A percentile compares a stretch with the other conserved stretches of the same genome.
phyloP scores from a whole-genome alignment of 306 rosid genomes.

The Malus sylvestris region DNA sequence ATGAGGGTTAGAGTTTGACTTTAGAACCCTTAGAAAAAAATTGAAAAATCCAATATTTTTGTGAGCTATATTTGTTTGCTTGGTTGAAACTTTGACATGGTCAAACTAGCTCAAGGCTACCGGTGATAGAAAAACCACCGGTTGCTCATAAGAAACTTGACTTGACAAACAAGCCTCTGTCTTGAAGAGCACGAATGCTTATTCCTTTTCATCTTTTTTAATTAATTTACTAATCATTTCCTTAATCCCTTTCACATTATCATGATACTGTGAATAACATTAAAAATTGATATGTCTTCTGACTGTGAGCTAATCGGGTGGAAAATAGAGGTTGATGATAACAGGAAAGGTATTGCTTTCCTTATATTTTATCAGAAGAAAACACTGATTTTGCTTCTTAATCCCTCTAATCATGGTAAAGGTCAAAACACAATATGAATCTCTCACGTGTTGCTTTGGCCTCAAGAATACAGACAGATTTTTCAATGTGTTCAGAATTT shows the following conservation, averaged over 20 bases:
- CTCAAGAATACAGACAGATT: no score
- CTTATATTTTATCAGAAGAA: background rate
- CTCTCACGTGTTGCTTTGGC: no score
- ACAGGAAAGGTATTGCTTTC: background rate
- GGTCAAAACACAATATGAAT: no score
- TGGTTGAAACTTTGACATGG: background rate
- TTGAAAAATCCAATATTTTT: no score
- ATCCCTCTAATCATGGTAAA: background rate
- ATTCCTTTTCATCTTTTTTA: background rate
- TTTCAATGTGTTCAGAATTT: no score
- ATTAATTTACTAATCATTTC: background rate
- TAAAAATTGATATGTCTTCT: background rate
- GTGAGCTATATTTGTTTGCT: no score
- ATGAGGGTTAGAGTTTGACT: no score
- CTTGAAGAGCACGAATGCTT: background rate
- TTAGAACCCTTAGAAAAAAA: no score
- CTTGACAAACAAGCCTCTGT: slow-evolving; percentile 1
- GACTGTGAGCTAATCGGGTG: background rate
- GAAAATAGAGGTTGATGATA: background rate
- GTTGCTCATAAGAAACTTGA: background rate
- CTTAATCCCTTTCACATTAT: background rate
- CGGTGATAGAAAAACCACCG: background rate
- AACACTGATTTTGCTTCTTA: background rate
- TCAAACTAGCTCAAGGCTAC: background rate
- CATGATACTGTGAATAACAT: background rate